phyloP scores from a whole-genome alignment of 2,329 filamentous ascomycete species.

The Huntiella moniliformis region DNA sequence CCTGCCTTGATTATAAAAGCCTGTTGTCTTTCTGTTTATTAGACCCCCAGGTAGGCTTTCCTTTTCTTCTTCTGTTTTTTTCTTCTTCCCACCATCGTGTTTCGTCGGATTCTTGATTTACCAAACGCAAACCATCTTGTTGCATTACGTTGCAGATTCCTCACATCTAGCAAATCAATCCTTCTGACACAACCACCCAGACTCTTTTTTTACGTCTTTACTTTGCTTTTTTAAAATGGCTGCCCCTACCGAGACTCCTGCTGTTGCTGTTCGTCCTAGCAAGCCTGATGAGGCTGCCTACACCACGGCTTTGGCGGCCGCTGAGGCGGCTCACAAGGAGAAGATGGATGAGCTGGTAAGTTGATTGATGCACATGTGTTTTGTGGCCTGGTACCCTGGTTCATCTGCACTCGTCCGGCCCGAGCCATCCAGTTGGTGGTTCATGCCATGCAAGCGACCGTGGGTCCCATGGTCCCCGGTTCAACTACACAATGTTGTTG shows the following conservation, averaged over 20 bases:
- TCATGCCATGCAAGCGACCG: too few species aligned
- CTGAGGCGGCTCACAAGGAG: slow-evolving; percentile 71
- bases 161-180: neutral
- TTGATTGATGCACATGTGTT: slow-evolving; percentile 7
- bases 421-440: too few species aligned
- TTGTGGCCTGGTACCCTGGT: neutral
- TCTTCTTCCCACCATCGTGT: too few species aligned
- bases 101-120: too few species aligned
- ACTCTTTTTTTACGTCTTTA: neutral
- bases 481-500: neutral
- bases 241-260: slow-evolving; percentile 26
- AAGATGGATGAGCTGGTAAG: slow-evolving; percentile 42
- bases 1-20: too few species aligned
- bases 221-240: slow-evolving; percentile 11
- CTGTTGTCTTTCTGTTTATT: too few species aligned
- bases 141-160: neutral
- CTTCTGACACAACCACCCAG: too few species aligned
- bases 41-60: too few species aligned
- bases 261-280: slow-evolving; percentile 38
- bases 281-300: slow-evolving; percentile 76
- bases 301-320: slow-evolving; percentile 59
- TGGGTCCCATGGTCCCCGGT: neutral
- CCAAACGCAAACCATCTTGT: neutral
- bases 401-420: too few species aligned
- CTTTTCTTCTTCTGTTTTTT: too few species aligned